These are phyloP conservation scores for Warburgia ugandensis DNA, from an alignment of 164 flowering plant species.

Conservation along the genomic window DNA sequence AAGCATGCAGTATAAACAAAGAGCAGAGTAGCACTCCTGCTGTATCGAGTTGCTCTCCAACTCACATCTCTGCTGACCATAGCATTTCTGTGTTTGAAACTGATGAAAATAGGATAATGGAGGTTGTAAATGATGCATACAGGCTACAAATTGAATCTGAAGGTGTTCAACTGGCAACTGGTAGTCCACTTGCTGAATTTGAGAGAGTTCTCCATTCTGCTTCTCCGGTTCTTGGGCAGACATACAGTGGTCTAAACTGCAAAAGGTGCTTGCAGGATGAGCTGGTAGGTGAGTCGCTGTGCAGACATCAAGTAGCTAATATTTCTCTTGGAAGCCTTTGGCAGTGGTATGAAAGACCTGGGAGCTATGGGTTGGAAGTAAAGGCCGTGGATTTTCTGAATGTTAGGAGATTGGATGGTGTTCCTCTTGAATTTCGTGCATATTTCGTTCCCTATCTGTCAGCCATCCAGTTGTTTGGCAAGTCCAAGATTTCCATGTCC, in stretches of 20 bases:
- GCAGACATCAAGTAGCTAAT: constrained; percentile 43
- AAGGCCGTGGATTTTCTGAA: constrained; percentile 31
- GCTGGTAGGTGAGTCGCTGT: constrained; percentile 19
- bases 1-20: neutral
- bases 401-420: constrained; percentile 27
- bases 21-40: constrained; percentile 9
- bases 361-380: constrained; percentile 65
- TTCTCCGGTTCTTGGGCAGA: constrained; percentile 37
- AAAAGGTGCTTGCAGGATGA: constrained; percentile 21
- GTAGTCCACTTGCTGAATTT: constrained; percentile 57
- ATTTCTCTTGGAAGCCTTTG: constrained; percentile 46
- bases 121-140: constrained; percentile 38
- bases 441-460: constrained; percentile 74
- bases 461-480: constrained; percentile 66
- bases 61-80: constrained; percentile 2
- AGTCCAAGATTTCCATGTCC: constrained; percentile 10
- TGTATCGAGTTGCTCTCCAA: constrained; percentile 8
- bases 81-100: constrained; percentile 2
- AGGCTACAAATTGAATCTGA: constrained; percentile 39
- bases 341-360: constrained; percentile 74
- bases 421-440: constrained; percentile 30
- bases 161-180: constrained; percentile 38
- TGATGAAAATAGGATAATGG: constrained; percentile 18
- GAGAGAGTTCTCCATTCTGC: constrained; percentile 50
- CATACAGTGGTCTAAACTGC: constrained; percentile 17